Evolutionary conservation across 305 asterid genomes (phyloP), one percentile per base, ranked within the genome.

Genomic region (Solanum chacoense): DNA sequence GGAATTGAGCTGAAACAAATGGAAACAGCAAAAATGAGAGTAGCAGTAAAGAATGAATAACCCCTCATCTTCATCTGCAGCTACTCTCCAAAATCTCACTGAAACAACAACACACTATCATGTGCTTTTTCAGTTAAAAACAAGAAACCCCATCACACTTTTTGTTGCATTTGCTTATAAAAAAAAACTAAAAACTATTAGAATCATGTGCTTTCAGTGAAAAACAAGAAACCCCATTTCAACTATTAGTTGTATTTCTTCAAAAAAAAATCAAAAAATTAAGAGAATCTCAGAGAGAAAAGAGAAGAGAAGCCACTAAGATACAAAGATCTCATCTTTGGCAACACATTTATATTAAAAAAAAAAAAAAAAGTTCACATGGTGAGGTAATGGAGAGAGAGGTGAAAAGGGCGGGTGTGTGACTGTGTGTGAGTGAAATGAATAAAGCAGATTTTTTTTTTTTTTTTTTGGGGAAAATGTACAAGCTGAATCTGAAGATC

Each of bases 81-180:
- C 89, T 88, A 81, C 87, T 84, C 50, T 93, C 55, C 91, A 89
- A 90, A 92, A 91, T 90, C 94, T 91, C 92, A 92, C 93, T 88
- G 92, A 36, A 36, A 36, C 55, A 77, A 78, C 50, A 76, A 22
- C 85, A 31, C 26, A 55, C n/a, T 32, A 32, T 55, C 81, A 50
- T 86, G 42, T 86, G 88, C 71, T 73, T 75, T 72, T 79, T 69
- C 75, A 86, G 88, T 40, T 38, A 86, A 38, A 75, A 71, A 37
- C 9, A 86, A 72, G 34, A 38, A 42, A 86, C 84, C 85, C 76
- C 93, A 90, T 84, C 85, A 16, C 67, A 79, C 22, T 86, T 38
- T 90, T 90, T 69, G 8, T 69, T 69, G 75, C 75, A 69, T 69
- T 26, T 26, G 18, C 31, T 12, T 26, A 69, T 89, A 5, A 3